Evolutionary conservation across 192 early-diverging fungal genomes (phyloP), one percentile per base, ranked within the genome.

Genomic region (Chytriomyces hyalinus): DNA sequence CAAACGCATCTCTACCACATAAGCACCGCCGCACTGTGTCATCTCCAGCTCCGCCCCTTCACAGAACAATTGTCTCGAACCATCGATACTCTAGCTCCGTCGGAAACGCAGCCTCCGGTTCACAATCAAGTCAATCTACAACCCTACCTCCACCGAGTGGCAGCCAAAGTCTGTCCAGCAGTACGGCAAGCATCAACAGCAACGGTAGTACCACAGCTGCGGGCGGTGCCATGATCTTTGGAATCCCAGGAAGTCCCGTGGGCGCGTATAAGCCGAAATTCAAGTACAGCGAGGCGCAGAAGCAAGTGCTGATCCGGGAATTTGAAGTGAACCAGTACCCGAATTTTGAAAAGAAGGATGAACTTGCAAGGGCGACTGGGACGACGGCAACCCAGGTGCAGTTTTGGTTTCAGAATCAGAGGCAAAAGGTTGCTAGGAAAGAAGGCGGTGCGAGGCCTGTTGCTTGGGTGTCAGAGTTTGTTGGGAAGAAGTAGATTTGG

Each of bases 251-350:
- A 68, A 17, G 28, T 46, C 45, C 45, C 22, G 36, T 36, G 1
- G 43, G 66, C 48, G 43, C 22, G 36, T 68, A 68, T 24, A 68
- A 68, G 43, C 66, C 66, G 15, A 68, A 68, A 68, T 68, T 68
- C 45, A 68, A 68, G 48, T 68, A 46, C 45, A 28, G 17, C n/a
- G 66, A 68, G 3, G 66, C 66, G 43, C 66, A 68, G 45, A 68
- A 68, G 48, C 45, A 44, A 46, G 48, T 68, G 9, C 11, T 68
- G 48, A 28, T 45, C 4, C 66, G 66, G 10, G 66, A 44, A 46
- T 68, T 68, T 47, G 66, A 68, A 24, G 66, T 68, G 15, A 70
- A 70, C 45, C 49, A 26, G 15, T 70, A 70, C 53, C 69, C 69
- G 11, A 57, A 50, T n/a, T 43, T 57, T 57, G 69, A n/a, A 9